Percentiles rank a stretch among this genome's conserved stretches.
These are phyloP conservation scores for Yarrowia porcina DNA, from an alignment of 805 yeast genomes.

Conservation along the genomic window DNA sequence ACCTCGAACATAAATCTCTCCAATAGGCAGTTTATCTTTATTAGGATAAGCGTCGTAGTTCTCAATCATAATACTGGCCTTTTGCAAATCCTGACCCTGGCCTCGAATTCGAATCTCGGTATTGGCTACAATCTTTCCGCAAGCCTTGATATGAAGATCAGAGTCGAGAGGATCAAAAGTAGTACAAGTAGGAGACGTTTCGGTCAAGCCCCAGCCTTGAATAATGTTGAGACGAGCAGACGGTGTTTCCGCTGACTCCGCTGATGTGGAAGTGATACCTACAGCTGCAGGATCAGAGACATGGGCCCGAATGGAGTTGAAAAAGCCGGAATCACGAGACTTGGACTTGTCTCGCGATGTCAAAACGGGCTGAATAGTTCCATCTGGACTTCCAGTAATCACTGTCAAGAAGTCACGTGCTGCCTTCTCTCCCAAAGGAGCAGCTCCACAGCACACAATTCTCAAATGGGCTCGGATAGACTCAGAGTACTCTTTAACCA, in stretches of 20 bases:
- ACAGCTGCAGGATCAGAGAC: not conserved
- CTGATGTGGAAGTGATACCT: not conserved
- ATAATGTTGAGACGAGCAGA: constrained; percentile 10
- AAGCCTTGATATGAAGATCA: not conserved
- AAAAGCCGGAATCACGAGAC: not conserved
- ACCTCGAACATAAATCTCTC: constrained; percentile 55
- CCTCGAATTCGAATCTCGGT: constrained; percentile 3
- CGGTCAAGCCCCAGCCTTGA: constrained; percentile 26
- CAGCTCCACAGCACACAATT: constrained; percentile 46
- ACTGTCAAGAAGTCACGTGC: not conserved
- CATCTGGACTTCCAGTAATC: constrained; percentile 16
- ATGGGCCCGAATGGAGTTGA: not conserved
- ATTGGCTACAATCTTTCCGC: constrained; percentile 8
- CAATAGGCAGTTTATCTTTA: constrained; percentile 33
- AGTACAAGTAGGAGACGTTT: constrained; percentile 28
- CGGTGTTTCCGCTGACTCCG: not conserved
- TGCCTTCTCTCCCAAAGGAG: constrained; percentile 40
- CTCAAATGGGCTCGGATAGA: constrained; percentile 43
- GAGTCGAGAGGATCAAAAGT: not conserved
- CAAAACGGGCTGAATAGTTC: not conserved
- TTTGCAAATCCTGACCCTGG: not conserved
- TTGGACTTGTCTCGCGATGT: constrained; percentile 3
- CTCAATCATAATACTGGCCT: constrained; percentile 11
- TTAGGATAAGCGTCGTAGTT: not conserved
- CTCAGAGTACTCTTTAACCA: constrained; percentile 43